Conservation (phyloP, 257 asterid genomes). For the Nicotiana obtusifolia region DNA sequence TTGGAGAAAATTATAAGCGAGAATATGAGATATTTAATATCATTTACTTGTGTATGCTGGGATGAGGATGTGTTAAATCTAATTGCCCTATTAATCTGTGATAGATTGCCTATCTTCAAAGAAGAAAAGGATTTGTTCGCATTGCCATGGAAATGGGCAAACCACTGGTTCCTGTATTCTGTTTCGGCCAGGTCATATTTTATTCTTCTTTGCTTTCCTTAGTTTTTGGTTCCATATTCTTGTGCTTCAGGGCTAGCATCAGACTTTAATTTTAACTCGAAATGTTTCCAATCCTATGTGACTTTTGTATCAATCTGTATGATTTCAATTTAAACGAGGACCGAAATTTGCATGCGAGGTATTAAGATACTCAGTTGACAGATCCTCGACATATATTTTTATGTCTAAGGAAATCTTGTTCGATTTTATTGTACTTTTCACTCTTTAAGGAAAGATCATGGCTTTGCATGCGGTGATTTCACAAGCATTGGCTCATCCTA, state of each 20-base stretch:
- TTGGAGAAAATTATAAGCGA: not conserved
- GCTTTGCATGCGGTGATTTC: not conserved
- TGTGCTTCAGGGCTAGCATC: not conserved
- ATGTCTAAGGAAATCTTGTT: not conserved
- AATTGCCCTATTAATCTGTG: constrained; percentile 5
- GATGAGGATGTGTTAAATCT: not conserved
- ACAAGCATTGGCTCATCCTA: not conserved
- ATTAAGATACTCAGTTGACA: not conserved
- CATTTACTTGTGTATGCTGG: not conserved
- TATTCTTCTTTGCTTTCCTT: not conserved
- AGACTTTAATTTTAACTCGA: not conserved
- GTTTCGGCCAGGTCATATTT: constrained; percentile 83
- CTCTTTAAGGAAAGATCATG: not conserved
- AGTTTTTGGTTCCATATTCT: not conserved
- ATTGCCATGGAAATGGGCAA: constrained; percentile 82
- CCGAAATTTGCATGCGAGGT: not conserved
- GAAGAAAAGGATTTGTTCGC: constrained; percentile 83
- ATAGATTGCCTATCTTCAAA: constrained; percentile 59
- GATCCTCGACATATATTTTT: not conserved
- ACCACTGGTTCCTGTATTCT: constrained; percentile 96
- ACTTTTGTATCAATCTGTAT: not conserved
- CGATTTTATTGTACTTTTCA: not conserved
- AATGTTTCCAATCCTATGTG: not conserved
- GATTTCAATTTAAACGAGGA: not conserved
- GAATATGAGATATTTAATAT: not conserved